phyloP scores from a whole-genome alignment of 176 grass and related monocot genomes.

The Tillandsia leiboldiana region DNA sequence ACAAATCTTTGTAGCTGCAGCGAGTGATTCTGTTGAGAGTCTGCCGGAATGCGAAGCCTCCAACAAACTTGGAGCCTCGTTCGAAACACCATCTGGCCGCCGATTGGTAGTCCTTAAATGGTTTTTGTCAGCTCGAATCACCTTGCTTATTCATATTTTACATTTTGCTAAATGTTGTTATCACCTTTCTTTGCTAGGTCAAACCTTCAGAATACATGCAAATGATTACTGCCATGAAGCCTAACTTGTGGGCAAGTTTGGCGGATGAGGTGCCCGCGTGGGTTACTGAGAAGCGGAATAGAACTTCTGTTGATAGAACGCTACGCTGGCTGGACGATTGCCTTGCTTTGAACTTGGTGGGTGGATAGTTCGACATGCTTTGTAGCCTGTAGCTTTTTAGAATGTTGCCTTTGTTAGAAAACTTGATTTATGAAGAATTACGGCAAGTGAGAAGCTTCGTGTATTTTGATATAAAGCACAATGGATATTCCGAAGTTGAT shows the following conservation, averaged over 20 bases:
- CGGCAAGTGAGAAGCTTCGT: background rate
- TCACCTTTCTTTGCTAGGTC: slow-evolving; percentile 30
- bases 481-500: background rate
- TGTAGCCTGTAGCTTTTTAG: background rate
- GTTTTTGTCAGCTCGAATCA: background rate
- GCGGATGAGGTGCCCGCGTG: slow-evolving; percentile 91
- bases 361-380: slow-evolving; percentile 10
- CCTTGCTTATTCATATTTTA: background rate
- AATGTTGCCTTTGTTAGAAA: background rate
- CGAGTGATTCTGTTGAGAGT: slow-evolving; percentile 76
- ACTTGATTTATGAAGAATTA: background rate
- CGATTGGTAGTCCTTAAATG: slow-evolving; percentile 39
- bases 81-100: slow-evolving; percentile 76
- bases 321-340: slow-evolving; percentile 83
- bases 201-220: slow-evolving; percentile 85
- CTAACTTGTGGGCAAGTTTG: slow-evolving; percentile 76
- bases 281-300: slow-evolving; percentile 78
- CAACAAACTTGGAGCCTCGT: slow-evolving; percentile 75
- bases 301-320: slow-evolving; percentile 78
- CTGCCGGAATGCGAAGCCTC: slow-evolving; percentile 52
- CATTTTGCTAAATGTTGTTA: slow-evolving; percentile 6
- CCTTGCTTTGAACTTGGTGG: slow-evolving; percentile 59
- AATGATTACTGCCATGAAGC: slow-evolving; percentile 62
- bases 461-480: background rate
- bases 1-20: slow-evolving; percentile 59